Evolutionary conservation across 495 filamentous ascomycete species (phyloP), one percentile per base, ranked within the genome.

Genomic region (Penicillium pancosmium): DNA sequence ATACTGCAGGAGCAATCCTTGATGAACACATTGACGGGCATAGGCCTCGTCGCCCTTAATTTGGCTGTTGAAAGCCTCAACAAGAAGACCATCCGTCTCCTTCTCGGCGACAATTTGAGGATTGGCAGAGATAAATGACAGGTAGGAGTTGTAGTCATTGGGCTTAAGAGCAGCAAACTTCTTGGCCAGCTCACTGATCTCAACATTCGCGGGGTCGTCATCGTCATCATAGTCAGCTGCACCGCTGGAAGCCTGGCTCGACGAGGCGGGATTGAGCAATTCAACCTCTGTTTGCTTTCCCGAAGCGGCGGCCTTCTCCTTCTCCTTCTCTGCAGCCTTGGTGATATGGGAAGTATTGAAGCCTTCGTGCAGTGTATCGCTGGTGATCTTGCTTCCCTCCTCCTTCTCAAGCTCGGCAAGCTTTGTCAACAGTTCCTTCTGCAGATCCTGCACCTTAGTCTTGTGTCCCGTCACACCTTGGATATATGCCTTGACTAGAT

Each of bases 1-100:
- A 77, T 98, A 98, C 73, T 98, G 95, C 25, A 98, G 75, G 19
- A 98, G 80, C 10, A 98, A 80, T 11, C 87, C 93, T 71, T 97
- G 92, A 75, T 98, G 94, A 33, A 98, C 93, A 73, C 90, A 97
- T 72, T 93, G 89, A 34, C 89, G 86, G 9, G 92, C 87, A 63
- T 88, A 88, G 6, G 88, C 88, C 21, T 88, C 85, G 54, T 88
- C 85, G 41, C 86, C 85, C 56, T 88, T 87, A 44, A 91, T 82
- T 65, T 92, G 87, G 7, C 84, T 83, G 69, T 94, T 93, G 74
- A 98, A 98, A 7, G 91, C 94, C 77, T 96, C 85, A 47, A 96
- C 83, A 12, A 98, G 80, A 2, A 98, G 78, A 21, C 91, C 94
- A 68, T 98, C 95, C 0, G 91, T 95, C 72, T 98, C 92, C 57